Evolutionary conservation across 192 early-diverging fungal species (phyloP), one percentile per base, ranked within the genome.

Genomic region (Podila clonocystis): DNA sequence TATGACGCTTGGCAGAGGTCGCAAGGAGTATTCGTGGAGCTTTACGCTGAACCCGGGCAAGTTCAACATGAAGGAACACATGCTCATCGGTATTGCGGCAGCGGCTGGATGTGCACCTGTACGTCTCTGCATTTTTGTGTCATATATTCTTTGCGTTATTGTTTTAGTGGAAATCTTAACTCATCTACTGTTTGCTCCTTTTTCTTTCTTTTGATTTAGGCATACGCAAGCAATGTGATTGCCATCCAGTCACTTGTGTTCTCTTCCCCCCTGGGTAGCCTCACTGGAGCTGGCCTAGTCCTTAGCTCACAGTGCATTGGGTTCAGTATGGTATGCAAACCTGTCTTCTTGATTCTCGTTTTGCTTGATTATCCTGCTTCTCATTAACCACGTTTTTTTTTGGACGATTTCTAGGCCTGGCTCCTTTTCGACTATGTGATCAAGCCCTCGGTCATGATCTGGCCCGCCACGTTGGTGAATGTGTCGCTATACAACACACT

Each of bases 361-460:
- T 55, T 19, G 4, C 5, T 9, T 52, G 0, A 24, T 58, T 9
- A 0, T 9, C 7, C 9, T 58, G 41, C 13, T 15, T 17, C 11
- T 45, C 41, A 45, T 45, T 45, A 45, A 45, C 41, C 13, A 15
- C 41, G 3, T 45, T 45, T 45, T 45, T 45, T 12, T 45, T 15
- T 36, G 34, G 34, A 36, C 9, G 34, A 11, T 45, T 1, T 45
- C 0, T 48, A 78, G 75, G 75, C 75, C 3, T 78, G 75, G 75
- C 49, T 78, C 22, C 36, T 78, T n/a, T 71, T 78, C 26, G 88
- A 89, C 41, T 95, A 91, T 79, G 85, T 97, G 19, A 95, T 97
- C 24, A 89, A 93, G 62, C 95, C 95, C 8, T 83, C 91, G 3
- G 86, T 89, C 12, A 96, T 96, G 94, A 83, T 95, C 30, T 99